Base-by-base conservation (phyloP, 2,329 filamentous ascomycete genomes). In the Paraphoma chrysanthemicola region DNA sequence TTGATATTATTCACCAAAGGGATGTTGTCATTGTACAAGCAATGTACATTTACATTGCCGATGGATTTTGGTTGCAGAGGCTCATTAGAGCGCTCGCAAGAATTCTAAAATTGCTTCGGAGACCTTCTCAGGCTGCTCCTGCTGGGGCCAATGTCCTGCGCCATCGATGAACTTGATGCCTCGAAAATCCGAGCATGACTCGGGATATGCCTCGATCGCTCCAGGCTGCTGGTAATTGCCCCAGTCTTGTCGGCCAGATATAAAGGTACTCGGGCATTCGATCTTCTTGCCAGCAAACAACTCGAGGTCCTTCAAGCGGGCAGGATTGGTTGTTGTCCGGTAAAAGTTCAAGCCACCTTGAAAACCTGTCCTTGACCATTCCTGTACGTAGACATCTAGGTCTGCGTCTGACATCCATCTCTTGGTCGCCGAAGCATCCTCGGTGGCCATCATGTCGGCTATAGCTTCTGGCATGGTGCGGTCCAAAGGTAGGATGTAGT, bases 91-190 rank as follows among this genome's bases (percentile, higher is more conserved):
- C 23, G 38, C 29, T 2, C 46, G n/a, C 10, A 75, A 50, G 59
- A 87, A 83, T 9, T 68, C 71, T 59, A 82, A 56, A 39, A 87
- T 76, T 54, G 79, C 78, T 50, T 79, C 69, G 0, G 80, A 76
- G 8, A 88, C 85, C 51, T 77, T 80, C 62, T 84, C 81, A 1
- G 86, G 83, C 68, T 86, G 80, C 70, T 90, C 88, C 72, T 90
- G 86, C 68, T 89, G 87, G 36, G 88, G 83, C 88, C 88, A 91
- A 77, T 91, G 89, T 0, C 88, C 88, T 4, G 87, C 87, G 0
- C 82, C 81, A 14, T 87, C 81, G 11, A 90, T 77, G 16, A 87
- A 75, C 48, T 69, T 81, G 33, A 78, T 72, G 0, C 85, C 84
- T 48, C 79, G 78, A 67, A 86, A 89, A 55, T 83, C 80, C 28